Evolutionary conservation across 1,284 basidiomycete species (phyloP), one percentile per base, ranked within the genome.

Genomic region (Ganoderma resinaceum): DNA sequence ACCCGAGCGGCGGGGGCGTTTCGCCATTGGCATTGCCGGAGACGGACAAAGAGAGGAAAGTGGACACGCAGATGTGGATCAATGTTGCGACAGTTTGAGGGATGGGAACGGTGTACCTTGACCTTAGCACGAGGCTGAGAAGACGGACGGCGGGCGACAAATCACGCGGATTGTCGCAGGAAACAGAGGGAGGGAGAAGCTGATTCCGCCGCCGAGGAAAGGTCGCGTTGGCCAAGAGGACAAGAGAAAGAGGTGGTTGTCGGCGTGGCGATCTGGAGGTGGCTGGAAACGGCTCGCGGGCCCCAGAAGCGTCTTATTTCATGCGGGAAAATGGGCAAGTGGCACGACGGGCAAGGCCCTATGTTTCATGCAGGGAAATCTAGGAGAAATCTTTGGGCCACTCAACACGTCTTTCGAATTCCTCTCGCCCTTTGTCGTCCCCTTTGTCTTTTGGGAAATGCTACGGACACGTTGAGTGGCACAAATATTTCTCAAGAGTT

Each of bases 21-120:
- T 52, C 23, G 18, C 20, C 29, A 18, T 33, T 33, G 18, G 31
- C 55, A 33, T n/a, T 18, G 33, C 55, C 55, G 55, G 55, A 58
- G 55, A 23, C 31, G 3, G 33, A 35, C 18, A 58, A 58, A 33
- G 53, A 31, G 29, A 58, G 33, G 55, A 58, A n/a, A 11, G 33
- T 33, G 33, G 29, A 37, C 35, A 58, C 33, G 9, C 20, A 37
- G 26, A 42, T n/a, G 11, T 26, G 23, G 29, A 40, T 26, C 29
- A 26, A 31, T 35, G 29, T 42, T 62, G 61, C 60, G 61, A 62
- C 61, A 62, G 61, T 46, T 62, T 42, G 43, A 38, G 35, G 23
- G 46, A 52, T 52, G 42, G 37, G 38, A 12, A 9, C 58, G 9
- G 37, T 38, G 59, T 40, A 23, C n/a, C 52, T 29, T 31, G 20